Evolutionary conservation across 2,329 filamentous ascomycete genomes (phyloP).

Genomic region (Epichloe gansuensis): DNA sequence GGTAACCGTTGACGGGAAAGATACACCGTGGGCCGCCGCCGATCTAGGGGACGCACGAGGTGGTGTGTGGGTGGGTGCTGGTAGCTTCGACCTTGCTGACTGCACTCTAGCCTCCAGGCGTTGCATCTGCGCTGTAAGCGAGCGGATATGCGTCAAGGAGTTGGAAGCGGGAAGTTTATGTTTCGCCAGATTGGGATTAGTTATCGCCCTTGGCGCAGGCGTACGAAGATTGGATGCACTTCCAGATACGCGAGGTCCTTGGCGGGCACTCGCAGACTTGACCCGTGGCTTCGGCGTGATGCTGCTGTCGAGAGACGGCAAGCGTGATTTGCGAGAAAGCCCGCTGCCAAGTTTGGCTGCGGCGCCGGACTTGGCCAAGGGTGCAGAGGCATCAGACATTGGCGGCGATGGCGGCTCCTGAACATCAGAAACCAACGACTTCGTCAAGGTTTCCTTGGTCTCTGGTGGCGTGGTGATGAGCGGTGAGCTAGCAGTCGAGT

Average conservation of each 20-base stretch:
- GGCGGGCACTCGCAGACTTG: conserved; percentile 21
- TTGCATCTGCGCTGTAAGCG: conserved; percentile 93
- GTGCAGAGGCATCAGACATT: conserved; percentile 70
- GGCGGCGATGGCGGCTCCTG: conserved; percentile 87
- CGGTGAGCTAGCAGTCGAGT: conserved; percentile 81
- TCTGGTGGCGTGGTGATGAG: conserved; percentile 76
- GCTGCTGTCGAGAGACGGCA: conserved; percentile 42
- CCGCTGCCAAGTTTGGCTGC: conserved; percentile 22
- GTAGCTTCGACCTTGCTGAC: conserved; percentile 79
- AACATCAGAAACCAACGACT: conserved; percentile 47
- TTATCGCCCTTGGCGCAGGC: conserved; percentile 25
- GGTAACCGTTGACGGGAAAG: conserved; percentile 41
- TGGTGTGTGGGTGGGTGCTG: conserved; percentile 65
- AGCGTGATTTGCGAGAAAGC: conserved; percentile 33
- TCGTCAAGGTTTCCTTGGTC: conserved; percentile 48
- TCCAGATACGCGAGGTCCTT: conserved; percentile 31
- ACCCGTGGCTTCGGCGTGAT: conserved; percentile 45
- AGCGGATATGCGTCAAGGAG: conserved; percentile 85
- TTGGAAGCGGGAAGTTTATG: conserved; percentile 43
- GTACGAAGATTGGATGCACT: conserved; percentile 35
- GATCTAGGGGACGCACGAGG: conserved; percentile 66
- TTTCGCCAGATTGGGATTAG: conserved; percentile 42
- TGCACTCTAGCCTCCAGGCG: conserved; percentile 89
- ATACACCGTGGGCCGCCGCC: conserved; percentile 2
- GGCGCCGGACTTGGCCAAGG: conserved; percentile 38